Conservation (phyloP, 495 filamentous ascomycete genomes). For the Penicillium flavigenum region DNA sequence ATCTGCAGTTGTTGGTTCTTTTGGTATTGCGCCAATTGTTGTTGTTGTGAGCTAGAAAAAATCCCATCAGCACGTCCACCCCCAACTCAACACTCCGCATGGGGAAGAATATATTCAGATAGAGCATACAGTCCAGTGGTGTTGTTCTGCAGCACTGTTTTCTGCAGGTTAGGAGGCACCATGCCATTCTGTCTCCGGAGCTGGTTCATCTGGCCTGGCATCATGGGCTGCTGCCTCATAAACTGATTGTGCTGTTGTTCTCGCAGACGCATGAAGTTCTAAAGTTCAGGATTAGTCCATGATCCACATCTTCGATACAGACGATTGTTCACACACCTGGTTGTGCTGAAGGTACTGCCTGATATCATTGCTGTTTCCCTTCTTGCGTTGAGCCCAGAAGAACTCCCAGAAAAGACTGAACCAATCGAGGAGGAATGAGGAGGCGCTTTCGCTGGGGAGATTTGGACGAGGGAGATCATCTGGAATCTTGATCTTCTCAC, state of each 20-base stretch:
- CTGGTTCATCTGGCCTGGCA: conserved; percentile 63
- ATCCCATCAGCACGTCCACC: conserved; percentile 19
- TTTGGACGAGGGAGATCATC: conserved; percentile 77
- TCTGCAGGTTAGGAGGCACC: conserved; percentile 56
- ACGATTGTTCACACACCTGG: conserved; percentile 58
- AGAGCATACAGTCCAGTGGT: conserved; percentile 42
- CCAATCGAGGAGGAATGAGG: conserved; percentile 89
- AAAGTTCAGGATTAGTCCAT: conserved; percentile 22
- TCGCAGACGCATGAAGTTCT: conserved; percentile 45
- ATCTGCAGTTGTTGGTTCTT: conserved; percentile 63
- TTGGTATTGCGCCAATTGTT: conserved; percentile 60
- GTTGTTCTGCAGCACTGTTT: conserved; percentile 77
- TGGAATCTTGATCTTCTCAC: conserved; percentile 66
- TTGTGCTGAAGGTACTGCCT: conserved; percentile 74
- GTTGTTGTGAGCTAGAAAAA: conserved; percentile 42
- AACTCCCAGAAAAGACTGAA: conserved; percentile 97
- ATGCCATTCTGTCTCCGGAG: conserved; percentile 46
- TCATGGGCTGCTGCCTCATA: conserved; percentile 67
- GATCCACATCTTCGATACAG: conserved; percentile 10
- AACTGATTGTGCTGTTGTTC: conserved; percentile 63
- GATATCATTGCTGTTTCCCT: conserved; percentile 54
- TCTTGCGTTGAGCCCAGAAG: conserved; percentile 71
- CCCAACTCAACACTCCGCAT: conserved; percentile 4
- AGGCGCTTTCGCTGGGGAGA: conserved; percentile 58
- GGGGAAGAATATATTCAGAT: conserved; percentile 8